A percentile compares a stretch with the other conserved stretches of the same genome.
Evolutionary conservation across 306 rosid genomes (phyloP).

Genomic region (Ceratonia siliqua): DNA sequence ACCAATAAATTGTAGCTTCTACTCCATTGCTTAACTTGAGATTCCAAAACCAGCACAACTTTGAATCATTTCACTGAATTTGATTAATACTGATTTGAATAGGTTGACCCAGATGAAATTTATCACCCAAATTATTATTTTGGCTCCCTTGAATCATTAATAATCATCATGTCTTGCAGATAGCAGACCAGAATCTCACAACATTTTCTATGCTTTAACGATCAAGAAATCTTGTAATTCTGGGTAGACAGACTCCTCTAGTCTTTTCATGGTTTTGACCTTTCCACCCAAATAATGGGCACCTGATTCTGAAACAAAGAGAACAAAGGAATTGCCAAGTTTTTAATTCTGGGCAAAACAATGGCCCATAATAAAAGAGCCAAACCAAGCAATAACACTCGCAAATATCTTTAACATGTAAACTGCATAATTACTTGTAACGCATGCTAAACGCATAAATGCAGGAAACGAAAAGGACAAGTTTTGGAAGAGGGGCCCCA

Average conservation of each 20-base stretch:
- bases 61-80: conserved; percentile 37
- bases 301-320: conserved; percentile 42
- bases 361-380: conserved; percentile 15
- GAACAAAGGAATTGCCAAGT: conserved; percentile 10
- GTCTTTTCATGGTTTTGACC: conserved; percentile 34
- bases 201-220: conserved; percentile 33
- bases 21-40: conserved; percentile 23
- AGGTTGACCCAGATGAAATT: conserved; percentile 36
- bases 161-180: conserved; percentile 35
- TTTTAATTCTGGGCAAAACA: conserved; percentile 26
- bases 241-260: not conserved
- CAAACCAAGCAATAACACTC: conserved; percentile 38
- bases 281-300: conserved; percentile 23
- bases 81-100: conserved; percentile 25
- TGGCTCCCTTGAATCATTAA: conserved; percentile 23
- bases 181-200: conserved; percentile 25
- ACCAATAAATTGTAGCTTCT: conserved; percentile 31
- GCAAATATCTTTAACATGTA: conserved; percentile 14
- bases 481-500: not conserved
- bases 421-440: conserved; percentile 38
- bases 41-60: conserved; percentile 26
- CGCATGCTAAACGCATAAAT: conserved; percentile 48
- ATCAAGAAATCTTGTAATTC: conserved; percentile 35
- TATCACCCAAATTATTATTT: not conserved
- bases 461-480: conserved; percentile 35